A percentile compares a stretch with the other conserved stretches of the same genome.
These are phyloP conservation scores for Sclerotinia trifoliorum DNA, from an alignment of 2,329 filamentous ascomycete genomes.

Conservation along the genomic window DNA sequence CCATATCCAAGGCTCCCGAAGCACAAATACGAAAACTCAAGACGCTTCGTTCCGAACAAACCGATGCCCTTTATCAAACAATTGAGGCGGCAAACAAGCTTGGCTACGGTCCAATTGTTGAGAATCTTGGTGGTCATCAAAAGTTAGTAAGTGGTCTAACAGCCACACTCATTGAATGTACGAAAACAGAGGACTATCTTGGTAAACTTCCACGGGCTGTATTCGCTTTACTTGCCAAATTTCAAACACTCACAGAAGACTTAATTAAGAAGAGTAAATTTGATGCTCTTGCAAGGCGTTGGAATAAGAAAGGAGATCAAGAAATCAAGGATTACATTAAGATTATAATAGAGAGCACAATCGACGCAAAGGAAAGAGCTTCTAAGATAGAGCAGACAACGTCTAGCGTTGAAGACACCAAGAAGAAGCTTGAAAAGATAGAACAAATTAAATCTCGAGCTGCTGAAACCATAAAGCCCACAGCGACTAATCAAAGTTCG, in stretches of 20 bases:
- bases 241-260: constrained; percentile 57
- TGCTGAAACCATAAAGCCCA: constrained; percentile 27
- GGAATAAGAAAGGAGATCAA: constrained; percentile 62
- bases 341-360: constrained; percentile 49
- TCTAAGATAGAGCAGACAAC: constrained; percentile 48
- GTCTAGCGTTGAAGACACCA: constrained; percentile 29
- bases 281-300: constrained; percentile 60
- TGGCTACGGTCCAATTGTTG: constrained; percentile 55
- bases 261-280: constrained; percentile 64
- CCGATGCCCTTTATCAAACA: constrained; percentile 51
- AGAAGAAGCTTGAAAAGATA: constrained; percentile 33
- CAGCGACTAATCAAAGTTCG: constrained; percentile 25
- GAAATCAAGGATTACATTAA: constrained; percentile 61
- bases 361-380: constrained; percentile 36
- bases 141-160: constrained; percentile 57
- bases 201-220: constrained; percentile 55
- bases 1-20: constrained; percentile 26
- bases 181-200: constrained; percentile 52
- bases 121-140: constrained; percentile 57
- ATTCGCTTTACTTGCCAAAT: constrained; percentile 59
- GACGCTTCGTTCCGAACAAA: constrained; percentile 46
- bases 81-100: constrained; percentile 54
- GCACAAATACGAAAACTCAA: constrained; percentile 43
- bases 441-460: constrained; percentile 32
- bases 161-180: constrained; percentile 54